Base-by-base conservation (phyloP, 2,329 filamentous ascomycete genomes). In the Fusarium virguliforme region DNA sequence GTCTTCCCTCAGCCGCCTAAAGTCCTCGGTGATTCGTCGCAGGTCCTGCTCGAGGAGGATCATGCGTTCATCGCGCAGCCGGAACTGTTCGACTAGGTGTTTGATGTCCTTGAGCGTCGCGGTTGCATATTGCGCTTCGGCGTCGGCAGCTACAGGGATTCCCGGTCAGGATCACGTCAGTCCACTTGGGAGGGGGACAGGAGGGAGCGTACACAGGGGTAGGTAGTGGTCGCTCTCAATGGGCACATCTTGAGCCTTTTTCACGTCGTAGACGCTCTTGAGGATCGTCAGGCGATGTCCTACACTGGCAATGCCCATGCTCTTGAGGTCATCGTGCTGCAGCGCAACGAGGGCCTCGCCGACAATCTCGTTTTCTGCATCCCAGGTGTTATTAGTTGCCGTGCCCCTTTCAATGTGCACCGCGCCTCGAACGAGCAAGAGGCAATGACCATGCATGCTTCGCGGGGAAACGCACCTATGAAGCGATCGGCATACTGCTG, bases 241-340 rank as follows among this genome's bases (percentile, higher is more conserved):
- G 15, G 94, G 92, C 66, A 98, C 89, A 76, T 97, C 94, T 78
- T 98, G 95, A 71, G 94, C 94, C 80, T 95, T 92, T 84, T 99
- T 99, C 78, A 96, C 91, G 78, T 98, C 95, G 83, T 98, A 98
- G 60, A 98, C 94, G 76, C 91, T 95, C 84, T 98, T 98, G 64
- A 99, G 87, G 64, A 99, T 97, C 24, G 94, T 97, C 76, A 99
- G 86, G 66, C 96, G 91, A 83, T 99, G 96, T 41, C 96, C 96
- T 53, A 98, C 94, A 82, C 95, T 98, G 70, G 87, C 86, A 71
- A 99, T 93, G 53, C 95, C 95, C 91, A 98, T 95, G 79, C 97
- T 94, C 82, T 97, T 97, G 75, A 99, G 85, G 79, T 98, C 95
- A 63, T 97, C 93, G 79, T 98, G 96, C 70, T 93, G 92, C 70